A percentile compares a stretch with the other conserved stretches of the same genome.
Conservation (phyloP, 2,329 filamentous ascomycete species). For the Fusarium phyllophilum region DNA sequence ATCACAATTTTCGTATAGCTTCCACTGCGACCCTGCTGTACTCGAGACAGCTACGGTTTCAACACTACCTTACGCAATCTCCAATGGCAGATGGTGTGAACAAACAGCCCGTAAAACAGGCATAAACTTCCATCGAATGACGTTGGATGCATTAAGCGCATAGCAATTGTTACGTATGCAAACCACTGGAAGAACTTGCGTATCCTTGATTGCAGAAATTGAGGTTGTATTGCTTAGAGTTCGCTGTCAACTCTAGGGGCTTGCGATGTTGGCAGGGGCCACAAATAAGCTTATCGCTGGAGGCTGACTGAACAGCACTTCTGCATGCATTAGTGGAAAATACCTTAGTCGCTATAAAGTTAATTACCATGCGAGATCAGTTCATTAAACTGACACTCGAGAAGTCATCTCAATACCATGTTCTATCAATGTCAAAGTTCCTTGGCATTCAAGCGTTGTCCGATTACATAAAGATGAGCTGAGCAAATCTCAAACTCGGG, state of each 20-base stretch:
- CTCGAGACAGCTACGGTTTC: constrained; percentile 9
- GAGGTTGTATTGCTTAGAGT: neutral
- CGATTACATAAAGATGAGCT: neutral
- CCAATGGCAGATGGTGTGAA: neutral
- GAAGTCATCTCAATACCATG: neutral
- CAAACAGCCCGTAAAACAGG: neutral
- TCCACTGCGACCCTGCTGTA: neutral
- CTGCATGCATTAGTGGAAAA: neutral
- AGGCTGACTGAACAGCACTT: neutral
- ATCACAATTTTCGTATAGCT: neutral
- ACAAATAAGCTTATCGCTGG: constrained; percentile 8
- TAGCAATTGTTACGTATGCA: too few relatives aligned
- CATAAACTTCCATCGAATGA: neutral
- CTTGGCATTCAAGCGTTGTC: neutral
- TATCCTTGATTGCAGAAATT: neutral
- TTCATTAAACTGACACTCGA: neutral
- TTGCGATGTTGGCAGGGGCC: constrained; percentile 5
- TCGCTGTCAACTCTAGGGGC: neutral
- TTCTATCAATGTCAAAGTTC: neutral
- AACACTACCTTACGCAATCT: neutral
- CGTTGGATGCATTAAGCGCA: neutral
- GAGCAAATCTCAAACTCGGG: neutral
- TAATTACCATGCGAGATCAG: neutral
- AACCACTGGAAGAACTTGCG: neutral
- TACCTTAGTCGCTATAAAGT: neutral